Percentiles rank a stretch among this genome's conserved stretches.
phyloP scores from a whole-genome alignment of 176 grass and related monocot genomes.

The Oryza glumipatula region DNA sequence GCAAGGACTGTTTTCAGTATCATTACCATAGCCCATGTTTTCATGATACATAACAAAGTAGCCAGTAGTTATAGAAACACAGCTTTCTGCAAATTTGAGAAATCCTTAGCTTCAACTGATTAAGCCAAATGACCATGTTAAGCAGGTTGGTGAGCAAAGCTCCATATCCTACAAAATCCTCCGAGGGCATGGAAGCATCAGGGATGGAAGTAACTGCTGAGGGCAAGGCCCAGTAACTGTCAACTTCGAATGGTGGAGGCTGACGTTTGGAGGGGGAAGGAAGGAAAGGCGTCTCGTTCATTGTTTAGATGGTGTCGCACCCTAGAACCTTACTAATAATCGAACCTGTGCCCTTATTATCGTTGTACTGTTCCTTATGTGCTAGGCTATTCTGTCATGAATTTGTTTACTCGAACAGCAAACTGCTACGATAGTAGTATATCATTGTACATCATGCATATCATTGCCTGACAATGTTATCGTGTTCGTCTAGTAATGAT shows the following conservation, averaged over 20 bases:
- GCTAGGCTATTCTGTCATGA: slow-evolving; percentile 41
- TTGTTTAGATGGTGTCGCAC: slow-evolving; percentile 23
- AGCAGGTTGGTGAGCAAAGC: slow-evolving; percentile 84
- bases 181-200: slow-evolving; percentile 55
- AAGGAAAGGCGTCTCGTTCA: slow-evolving; percentile 6
- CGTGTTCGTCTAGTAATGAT: slow-evolving; percentile 42
- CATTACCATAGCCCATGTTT: neutral
- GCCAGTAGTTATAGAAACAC: neutral
- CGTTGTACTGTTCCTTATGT: slow-evolving; percentile 23
- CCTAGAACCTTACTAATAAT: slow-evolving; percentile 50
- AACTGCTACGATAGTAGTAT: slow-evolving; percentile 11
- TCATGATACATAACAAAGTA: neutral
- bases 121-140: neutral
- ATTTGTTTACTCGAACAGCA: slow-evolving; percentile 23
- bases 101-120: slow-evolving; percentile 5
- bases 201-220: slow-evolving; percentile 39
- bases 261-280: slow-evolving; percentile 30
- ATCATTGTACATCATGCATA: slow-evolving; percentile 37
- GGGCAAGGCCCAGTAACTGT: slow-evolving; percentile 52
- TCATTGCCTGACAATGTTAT: slow-evolving; percentile 37
- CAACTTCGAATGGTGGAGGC: slow-evolving; percentile 12
- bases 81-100: neutral
- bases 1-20: neutral
- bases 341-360: slow-evolving; percentile 27
- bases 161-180: slow-evolving; percentile 66